Conservation (phyloP, 768 basidiomycete species). For the Phaeotremella skinneri region DNA sequence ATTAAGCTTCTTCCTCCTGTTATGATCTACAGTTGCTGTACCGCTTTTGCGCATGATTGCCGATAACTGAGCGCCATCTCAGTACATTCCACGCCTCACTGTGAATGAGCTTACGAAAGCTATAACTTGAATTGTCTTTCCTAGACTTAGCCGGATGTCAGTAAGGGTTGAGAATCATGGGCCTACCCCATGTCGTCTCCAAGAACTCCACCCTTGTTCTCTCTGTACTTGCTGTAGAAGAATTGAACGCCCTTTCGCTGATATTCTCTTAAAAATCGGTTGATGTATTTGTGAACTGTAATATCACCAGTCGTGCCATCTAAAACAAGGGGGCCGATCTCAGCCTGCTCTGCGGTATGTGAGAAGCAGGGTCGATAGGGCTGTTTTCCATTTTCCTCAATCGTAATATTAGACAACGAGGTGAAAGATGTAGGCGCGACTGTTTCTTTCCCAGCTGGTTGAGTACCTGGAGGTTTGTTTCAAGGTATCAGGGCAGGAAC, state of each 20-base stretch:
- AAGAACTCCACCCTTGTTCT: slow-evolving; percentile 72
- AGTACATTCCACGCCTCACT: background rate
- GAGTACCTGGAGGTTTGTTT: no score
- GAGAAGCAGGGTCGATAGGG: slow-evolving; percentile 27
- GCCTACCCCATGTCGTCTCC: slow-evolving; percentile 96
- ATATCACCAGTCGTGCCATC: slow-evolving; percentile 29
- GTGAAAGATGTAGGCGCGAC: no score
- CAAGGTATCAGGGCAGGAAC: no score
- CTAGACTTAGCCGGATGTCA: slow-evolving; percentile 52
- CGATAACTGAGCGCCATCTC: slow-evolving; percentile 67
- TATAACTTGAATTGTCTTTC: slow-evolving; percentile 83
- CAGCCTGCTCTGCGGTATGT: slow-evolving; percentile 18
- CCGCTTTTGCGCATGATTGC: slow-evolving; percentile 87
- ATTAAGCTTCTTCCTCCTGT: slow-evolving; percentile 67
- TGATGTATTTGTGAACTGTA: slow-evolving; percentile 58
- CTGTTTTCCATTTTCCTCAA: slow-evolving; percentile 17
- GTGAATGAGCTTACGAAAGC: slow-evolving; percentile 35
- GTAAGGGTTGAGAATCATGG: slow-evolving; percentile 21
- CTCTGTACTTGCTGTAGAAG: slow-evolving; percentile 68
- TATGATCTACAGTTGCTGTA: slow-evolving; percentile 59
- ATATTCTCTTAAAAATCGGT: slow-evolving; percentile 83
- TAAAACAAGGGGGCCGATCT: slow-evolving; percentile 25
- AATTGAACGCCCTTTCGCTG: slow-evolving; percentile 84
- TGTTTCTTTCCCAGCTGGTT: no score
- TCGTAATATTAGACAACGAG: background rate